phyloP scores from a whole-genome alignment of 2,329 filamentous ascomycete genomes.

The Metarhizium robertsii region DNA sequence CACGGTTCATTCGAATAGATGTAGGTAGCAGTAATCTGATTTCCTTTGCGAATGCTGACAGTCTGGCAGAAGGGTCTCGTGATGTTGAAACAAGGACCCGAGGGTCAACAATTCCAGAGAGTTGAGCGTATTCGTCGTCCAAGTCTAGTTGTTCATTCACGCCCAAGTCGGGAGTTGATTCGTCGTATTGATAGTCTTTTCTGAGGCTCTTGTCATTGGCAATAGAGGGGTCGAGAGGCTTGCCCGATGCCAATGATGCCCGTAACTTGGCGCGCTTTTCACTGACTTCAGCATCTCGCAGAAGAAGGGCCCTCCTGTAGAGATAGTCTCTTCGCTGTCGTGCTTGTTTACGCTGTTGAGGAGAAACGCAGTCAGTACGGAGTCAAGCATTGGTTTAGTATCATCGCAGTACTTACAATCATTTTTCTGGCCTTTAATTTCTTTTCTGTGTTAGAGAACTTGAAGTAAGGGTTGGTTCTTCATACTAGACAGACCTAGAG shows the following conservation, averaged over 20 bases:
- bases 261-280: conserved; percentile 85
- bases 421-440: neutral
- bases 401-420: conserved; percentile 4
- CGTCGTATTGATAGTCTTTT: conserved; percentile 89
- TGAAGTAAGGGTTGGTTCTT: no score
- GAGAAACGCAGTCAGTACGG: neutral
- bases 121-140: conserved; percentile 82
- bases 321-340: conserved; percentile 50
- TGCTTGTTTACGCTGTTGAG: conserved; percentile 26
- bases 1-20: conserved; percentile 79
- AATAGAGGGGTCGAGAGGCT: conserved; percentile 70
- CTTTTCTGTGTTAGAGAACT: no score
- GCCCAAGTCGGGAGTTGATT: conserved; percentile 61
- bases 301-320: conserved; percentile 77
- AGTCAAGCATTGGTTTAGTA: neutral
- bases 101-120: conserved; percentile 87
- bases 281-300: conserved; percentile 85
- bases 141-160: conserved; percentile 62
- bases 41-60: conserved; percentile 90
- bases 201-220: conserved; percentile 79
- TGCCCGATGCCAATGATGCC: conserved; percentile 79
- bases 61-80: conserved; percentile 72
- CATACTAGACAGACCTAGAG: no score
- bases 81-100: conserved; percentile 86
- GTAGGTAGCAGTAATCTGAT: conserved; percentile 77